A percentile compares a stretch with the other conserved stretches of the same genome.
These are phyloP conservation scores for Farysia itapuensis DNA, from an alignment of 1,284 basidiomycete species.

Conservation along the genomic window DNA sequence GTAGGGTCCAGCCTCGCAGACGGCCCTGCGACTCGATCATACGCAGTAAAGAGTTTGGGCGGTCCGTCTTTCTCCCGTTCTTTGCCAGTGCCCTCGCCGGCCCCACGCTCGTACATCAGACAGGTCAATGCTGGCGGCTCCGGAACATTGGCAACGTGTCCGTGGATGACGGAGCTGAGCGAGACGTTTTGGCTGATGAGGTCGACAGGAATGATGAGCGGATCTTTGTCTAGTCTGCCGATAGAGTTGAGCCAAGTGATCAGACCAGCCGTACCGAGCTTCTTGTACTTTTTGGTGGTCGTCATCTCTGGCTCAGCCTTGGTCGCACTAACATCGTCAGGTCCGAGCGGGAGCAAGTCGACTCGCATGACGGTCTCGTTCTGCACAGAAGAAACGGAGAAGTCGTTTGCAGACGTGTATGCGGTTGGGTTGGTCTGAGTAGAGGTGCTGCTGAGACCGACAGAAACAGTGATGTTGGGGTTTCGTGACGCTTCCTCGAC, in stretches of 20 bases:
- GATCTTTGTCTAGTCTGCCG: slow-evolving; percentile 52
- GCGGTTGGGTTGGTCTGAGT: slow-evolving; percentile 10
- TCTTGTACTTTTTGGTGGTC: slow-evolving; percentile 24
- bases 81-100: slow-evolving; percentile 52
- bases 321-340: slow-evolving; percentile 24
- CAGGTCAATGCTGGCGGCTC: slow-evolving; percentile 42
- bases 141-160: slow-evolving; percentile 32
- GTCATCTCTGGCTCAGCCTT: slow-evolving; percentile 7
- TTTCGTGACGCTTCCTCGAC: slow-evolving; percentile 29
- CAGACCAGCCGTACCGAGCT: slow-evolving; percentile 54
- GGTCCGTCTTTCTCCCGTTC: slow-evolving; percentile 57
- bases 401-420: slow-evolving; percentile 20
- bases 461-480: slow-evolving; percentile 41
- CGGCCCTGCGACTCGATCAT: slow-evolving; percentile 14
- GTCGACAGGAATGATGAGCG: slow-evolving; percentile 56
- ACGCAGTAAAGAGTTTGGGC: slow-evolving; percentile 47
- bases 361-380: slow-evolving; percentile 42
- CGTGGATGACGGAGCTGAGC: slow-evolving; percentile 41
- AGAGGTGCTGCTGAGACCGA: slow-evolving; percentile 30
- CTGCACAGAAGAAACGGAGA: slow-evolving; percentile 19
- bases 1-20: slow-evolving; percentile 16
- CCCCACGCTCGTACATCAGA: slow-evolving; percentile 52
- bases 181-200: slow-evolving; percentile 49
- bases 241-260: slow-evolving; percentile 56
- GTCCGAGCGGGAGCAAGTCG: slow-evolving; percentile 51